A percentile compares a stretch with the other conserved stretches of the same genome.
phyloP scores from a whole-genome alignment of 2,329 filamentous ascomycete species.

The Nemania sp. region DNA sequence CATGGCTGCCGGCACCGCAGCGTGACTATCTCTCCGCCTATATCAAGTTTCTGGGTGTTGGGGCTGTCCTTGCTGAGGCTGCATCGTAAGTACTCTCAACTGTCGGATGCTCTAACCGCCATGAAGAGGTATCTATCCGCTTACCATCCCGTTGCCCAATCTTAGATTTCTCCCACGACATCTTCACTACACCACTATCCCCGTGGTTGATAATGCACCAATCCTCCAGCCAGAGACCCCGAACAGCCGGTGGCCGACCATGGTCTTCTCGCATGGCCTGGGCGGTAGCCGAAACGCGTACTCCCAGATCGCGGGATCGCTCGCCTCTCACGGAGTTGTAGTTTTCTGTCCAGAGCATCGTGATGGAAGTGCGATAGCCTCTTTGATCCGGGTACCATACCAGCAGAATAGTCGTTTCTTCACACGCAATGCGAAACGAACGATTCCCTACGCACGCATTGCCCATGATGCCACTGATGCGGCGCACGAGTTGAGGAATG shows the following conservation, averaged over 20 bases:
- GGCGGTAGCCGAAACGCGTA: slow-evolving; percentile 83
- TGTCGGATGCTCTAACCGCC: neutral
- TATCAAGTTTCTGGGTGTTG: slow-evolving; percentile 73
- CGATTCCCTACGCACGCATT: slow-evolving; percentile 56
- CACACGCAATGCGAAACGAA: slow-evolving; percentile 41
- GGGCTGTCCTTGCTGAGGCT: slow-evolving; percentile 59
- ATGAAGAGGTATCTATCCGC: neutral
- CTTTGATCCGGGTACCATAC: slow-evolving; percentile 67
- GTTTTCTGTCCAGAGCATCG: slow-evolving; percentile 83
- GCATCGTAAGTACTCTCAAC: slow-evolving; percentile 56
- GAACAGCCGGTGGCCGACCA: slow-evolving; percentile 71
- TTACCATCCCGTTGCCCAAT: slow-evolving; percentile 12
- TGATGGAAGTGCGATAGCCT: slow-evolving; percentile 78
- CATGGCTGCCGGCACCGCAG: slow-evolving; percentile 80
- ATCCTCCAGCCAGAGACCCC: slow-evolving; percentile 56
- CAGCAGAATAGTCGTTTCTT: slow-evolving; percentile 48
- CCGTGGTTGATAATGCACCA: slow-evolving; percentile 71
- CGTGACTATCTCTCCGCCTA: slow-evolving; percentile 75
- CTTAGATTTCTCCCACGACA: slow-evolving; percentile 69
- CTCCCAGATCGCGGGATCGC: slow-evolving; percentile 77
- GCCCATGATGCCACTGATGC: slow-evolving; percentile 68
- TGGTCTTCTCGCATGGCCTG: slow-evolving; percentile 85
- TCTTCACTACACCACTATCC: slow-evolving; percentile 74
- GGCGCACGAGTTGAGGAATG: slow-evolving; percentile 69
- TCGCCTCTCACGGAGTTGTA: slow-evolving; percentile 80